Evolutionary conservation across 1,284 basidiomycete genomes (phyloP).

Genomic region (Fistulinella cinereoalba): DNA sequence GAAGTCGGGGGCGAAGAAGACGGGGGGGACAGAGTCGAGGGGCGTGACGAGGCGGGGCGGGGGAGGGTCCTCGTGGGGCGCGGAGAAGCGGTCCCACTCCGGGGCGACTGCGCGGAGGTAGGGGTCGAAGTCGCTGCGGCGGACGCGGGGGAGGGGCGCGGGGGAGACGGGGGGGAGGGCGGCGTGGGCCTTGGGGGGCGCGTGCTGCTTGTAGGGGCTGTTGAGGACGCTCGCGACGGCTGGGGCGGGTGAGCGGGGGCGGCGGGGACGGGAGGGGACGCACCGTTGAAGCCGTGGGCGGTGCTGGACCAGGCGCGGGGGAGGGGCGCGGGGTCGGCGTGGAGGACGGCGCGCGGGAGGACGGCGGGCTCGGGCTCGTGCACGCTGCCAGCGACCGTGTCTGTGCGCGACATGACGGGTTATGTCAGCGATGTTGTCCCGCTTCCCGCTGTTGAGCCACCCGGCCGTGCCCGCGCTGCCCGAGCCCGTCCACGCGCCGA

Average conservation of each 20-base stretch:
- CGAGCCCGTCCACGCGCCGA: conserved; percentile 38
- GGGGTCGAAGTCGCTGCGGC: conserved; percentile 81
- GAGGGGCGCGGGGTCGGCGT: conserved; percentile 48
- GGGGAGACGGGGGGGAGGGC: conserved; percentile 69
- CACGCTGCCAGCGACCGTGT: no score
- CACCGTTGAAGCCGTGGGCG: conserved; percentile 77
- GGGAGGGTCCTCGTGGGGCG: conserved; percentile 42
- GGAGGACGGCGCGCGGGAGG: no score
- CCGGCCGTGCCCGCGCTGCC: conserved; percentile 38
- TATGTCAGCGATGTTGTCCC: conserved; percentile 12
- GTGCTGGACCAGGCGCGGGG: conserved; percentile 67
- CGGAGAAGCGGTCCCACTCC: conserved; percentile 74
- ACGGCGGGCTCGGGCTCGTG: no score
- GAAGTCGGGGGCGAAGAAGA: conserved; percentile 81
- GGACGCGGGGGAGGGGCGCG: conserved; percentile 72
- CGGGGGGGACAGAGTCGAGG: conserved; percentile 73
- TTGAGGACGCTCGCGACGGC: conserved; percentile 80
- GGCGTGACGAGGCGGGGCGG: conserved; percentile 54
- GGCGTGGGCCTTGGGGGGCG: conserved; percentile 83
- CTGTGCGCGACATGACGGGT: no score
- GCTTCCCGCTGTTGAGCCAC: conserved; percentile 50
- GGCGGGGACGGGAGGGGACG: conserved; percentile 20
- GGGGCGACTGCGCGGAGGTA: conserved; percentile 74
- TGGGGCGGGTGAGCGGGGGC: conserved; percentile 19
- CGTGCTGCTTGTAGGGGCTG: conserved; percentile 80